Evolutionary conservation across 306 rosid genomes (phyloP).

Genomic region (Astragalus membranaceus): DNA sequence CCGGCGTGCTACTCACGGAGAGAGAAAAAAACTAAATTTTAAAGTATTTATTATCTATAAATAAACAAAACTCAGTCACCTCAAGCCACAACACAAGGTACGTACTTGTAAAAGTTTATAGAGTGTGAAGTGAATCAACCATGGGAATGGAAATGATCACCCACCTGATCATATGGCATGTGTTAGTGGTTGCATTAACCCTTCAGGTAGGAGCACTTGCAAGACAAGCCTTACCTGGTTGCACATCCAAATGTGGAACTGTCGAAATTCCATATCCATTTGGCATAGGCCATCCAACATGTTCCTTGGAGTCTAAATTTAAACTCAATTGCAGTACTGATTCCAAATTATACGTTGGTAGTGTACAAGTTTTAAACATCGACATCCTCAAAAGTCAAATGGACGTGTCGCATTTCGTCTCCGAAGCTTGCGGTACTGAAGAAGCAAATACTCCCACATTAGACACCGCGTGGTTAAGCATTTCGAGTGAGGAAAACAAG

Average conservation of each 20-base stretch:
- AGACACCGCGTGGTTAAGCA: neutral
- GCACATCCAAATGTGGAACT: slow-evolving; percentile 28
- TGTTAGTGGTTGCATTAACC: neutral
- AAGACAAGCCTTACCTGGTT: slow-evolving; percentile 14
- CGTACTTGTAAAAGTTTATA: no score
- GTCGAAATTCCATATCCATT: slow-evolving; percentile 47
- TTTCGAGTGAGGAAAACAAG: slow-evolving; percentile 22
- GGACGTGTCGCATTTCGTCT: neutral
- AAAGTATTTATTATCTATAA: no score
- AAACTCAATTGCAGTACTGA: neutral
- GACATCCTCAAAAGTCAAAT: neutral
- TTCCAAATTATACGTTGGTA: neutral
- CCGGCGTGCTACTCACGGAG: no score
- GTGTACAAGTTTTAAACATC: neutral
- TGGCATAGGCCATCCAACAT: slow-evolving; percentile 17
- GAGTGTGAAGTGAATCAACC: no score
- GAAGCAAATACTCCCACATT: neutral
- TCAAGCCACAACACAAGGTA: no score
- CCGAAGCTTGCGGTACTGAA: neutral
- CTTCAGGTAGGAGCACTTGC: neutral
- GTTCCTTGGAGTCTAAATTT: neutral
- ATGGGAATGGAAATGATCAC: no score
- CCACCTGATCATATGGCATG: neutral
- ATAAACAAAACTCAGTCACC: no score
- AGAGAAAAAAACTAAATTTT: no score